Evolutionary conservation across 140 eudicot genomes (phyloP), one percentile per base, ranked within the genome.

Genomic region (Erigeron philadelphicus): DNA sequence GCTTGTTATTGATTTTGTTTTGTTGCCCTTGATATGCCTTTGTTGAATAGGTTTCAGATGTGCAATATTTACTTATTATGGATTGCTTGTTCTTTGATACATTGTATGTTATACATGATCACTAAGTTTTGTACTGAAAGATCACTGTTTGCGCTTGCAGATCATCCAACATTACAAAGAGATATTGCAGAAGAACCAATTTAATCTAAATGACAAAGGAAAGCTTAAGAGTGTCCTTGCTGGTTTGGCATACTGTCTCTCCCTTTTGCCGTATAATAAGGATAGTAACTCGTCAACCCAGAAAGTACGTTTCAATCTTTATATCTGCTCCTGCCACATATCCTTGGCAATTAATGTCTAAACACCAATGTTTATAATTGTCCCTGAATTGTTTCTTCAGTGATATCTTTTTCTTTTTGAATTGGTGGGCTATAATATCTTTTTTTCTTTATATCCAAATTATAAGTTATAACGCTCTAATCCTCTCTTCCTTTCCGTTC

Each of bases 111-210:
- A 16, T 17, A 46, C 60, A 16, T 45, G 16, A 60, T 46, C 38
- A 72, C 50, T 52, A 4, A 5, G 15, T 70, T 41, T 56, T 11
- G 9, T 54, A 18, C 17, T 55, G 61, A 66, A 74, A 74, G 66
- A 10, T 44, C 42, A 16, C 50, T 68, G 31, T 54, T 72, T 73
- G 75, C 35, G 17, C 72, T 12, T 72, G 66, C 90, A 93, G 98
- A 81, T 93, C 72, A 85, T 93, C 71, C 95, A 88, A 63, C 87
- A 80, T 59, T 93, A 89, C 77, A 85, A 79, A 76, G 89, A 89
- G 76, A 76, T 93, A 17, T 66, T 93, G 66, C 92, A 76, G 56
- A 87, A 85, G 81, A 93, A 85, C 80, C 90, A 86, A 70, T 86
- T 86, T 66, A 76, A 79, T 73, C 47, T 89, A 59, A 87, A 85